phyloP scores from a whole-genome alignment of 139 green algal genomes.

The Tetradesmus obliquus region DNA sequence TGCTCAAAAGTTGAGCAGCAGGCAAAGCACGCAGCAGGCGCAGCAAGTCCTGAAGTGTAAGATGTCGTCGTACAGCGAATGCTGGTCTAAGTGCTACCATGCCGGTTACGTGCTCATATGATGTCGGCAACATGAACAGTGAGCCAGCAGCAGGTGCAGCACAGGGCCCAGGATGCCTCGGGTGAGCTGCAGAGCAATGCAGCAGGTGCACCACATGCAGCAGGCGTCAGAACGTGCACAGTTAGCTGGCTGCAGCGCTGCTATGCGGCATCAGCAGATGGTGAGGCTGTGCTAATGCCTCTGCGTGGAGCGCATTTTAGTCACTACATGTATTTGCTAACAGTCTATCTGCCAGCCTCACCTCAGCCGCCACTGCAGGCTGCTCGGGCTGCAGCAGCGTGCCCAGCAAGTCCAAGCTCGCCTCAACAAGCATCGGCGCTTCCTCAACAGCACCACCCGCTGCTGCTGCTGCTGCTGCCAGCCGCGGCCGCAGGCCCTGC shows the following conservation, averaged over 20 bases:
- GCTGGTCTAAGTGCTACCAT: too few relatives aligned
- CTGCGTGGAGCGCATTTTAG: too few relatives aligned
- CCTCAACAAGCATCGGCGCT: slow-evolving; percentile 61
- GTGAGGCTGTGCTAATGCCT: too few relatives aligned
- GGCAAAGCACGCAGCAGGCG: neutral
- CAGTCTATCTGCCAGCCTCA: slow-evolving; percentile 18
- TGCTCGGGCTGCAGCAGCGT: slow-evolving; percentile 57
- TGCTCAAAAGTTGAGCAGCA: neutral
- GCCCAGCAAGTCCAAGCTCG: slow-evolving; percentile 72
- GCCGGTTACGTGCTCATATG: too few relatives aligned
- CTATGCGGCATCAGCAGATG: too few relatives aligned
- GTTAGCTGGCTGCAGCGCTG: too few relatives aligned
- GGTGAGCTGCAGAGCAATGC: neutral
- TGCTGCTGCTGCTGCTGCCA: neutral
- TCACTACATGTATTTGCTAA: too few relatives aligned
- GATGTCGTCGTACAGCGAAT: neutral
- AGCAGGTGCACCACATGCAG: neutral
- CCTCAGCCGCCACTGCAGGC: slow-evolving; percentile 46
- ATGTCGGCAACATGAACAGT: neutral
- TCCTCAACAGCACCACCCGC: slow-evolving; percentile 4
- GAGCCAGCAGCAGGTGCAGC: slow-evolving; percentile 32
- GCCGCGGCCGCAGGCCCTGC: neutral
- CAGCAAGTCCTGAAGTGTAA: neutral
- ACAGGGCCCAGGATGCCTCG: slow-evolving; percentile 41
- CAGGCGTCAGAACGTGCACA: neutral